Evolutionary conservation across 2,329 filamentous ascomycete species (phyloP).

Genomic region (Epichloe gansuensis): DNA sequence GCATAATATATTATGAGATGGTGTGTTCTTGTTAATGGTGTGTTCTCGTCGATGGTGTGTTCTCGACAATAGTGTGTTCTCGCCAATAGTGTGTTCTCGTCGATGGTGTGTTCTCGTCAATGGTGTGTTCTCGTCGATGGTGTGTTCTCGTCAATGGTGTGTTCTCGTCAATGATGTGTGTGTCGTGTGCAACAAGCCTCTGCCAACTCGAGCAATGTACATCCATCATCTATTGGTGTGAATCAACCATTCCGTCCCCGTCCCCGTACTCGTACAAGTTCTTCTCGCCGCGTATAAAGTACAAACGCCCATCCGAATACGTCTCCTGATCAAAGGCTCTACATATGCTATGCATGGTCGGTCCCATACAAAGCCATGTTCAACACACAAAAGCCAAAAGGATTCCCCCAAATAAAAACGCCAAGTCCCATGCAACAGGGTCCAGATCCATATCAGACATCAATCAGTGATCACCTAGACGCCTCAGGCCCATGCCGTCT

Average conservation of each 20-base stretch:
- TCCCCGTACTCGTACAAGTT: neutral
- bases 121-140: too few species aligned
- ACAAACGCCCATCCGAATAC: neutral
- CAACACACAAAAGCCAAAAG: neutral
- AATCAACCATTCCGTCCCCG: neutral
- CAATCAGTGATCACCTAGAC: neutral
- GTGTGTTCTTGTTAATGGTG: too few species aligned
- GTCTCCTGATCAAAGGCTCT: neutral
- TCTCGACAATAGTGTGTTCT: too few species aligned
- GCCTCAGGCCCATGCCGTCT: conserved; percentile 8
- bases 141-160: too few species aligned
- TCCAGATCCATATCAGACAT: neutral
- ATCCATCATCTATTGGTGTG: neutral
- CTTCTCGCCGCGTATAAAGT: neutral
- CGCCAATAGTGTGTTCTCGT: too few species aligned
- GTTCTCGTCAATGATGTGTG: too few species aligned
- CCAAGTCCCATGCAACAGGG: neutral
- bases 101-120: too few species aligned
- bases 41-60: too few species aligned
- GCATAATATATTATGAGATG: too few species aligned
- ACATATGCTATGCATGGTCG: too few species aligned
- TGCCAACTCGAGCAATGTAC: too few species aligned
- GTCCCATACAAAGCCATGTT: neutral
- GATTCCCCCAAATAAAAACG: neutral
- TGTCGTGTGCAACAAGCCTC: too few species aligned